Evolutionary conservation across 352 stramenopile genomes (phyloP).

Genomic region (Phytopythium mirpurense): DNA sequence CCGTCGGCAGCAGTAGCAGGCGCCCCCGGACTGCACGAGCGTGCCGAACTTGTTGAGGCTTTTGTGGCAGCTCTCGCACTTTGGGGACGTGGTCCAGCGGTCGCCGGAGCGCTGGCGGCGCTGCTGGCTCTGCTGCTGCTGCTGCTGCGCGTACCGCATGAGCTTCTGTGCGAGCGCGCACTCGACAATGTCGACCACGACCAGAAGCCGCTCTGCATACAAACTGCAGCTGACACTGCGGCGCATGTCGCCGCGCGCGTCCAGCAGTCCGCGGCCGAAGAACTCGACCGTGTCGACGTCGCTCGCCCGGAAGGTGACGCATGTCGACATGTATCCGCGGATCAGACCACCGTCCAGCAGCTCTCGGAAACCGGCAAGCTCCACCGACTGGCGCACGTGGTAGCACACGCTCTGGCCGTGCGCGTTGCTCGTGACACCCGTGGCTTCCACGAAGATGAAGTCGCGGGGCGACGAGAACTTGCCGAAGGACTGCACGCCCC

Average conservation of each 20-base stretch:
- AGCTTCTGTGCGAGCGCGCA: slow-evolving; percentile 36
- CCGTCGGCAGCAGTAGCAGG: slow-evolving; percentile 33
- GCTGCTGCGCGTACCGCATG: slow-evolving; percentile 33
- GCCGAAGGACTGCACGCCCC: slow-evolving; percentile 28
- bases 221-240: slow-evolving; percentile 22
- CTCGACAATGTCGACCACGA: slow-evolving; percentile 27
- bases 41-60: slow-evolving; percentile 32
- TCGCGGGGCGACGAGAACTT: slow-evolving; percentile 34
- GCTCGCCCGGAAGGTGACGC: slow-evolving; percentile 29
- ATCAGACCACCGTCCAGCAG: slow-evolving; percentile 10
- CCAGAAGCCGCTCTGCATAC: slow-evolving; percentile 30
- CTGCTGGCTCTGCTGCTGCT: slow-evolving; percentile 12
- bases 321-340: slow-evolving; percentile 28
- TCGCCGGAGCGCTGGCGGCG: slow-evolving; percentile 10
- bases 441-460: slow-evolving; percentile 46
- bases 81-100: slow-evolving; percentile 13
- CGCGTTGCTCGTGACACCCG: slow-evolving; percentile 26
- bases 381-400: slow-evolving; percentile 27
- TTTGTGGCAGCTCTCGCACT: slow-evolving; percentile 28
- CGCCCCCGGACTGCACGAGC: slow-evolving; percentile 20
- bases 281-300: slow-evolving; percentile 24
- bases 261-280: slow-evolving; percentile 34
- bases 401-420: slow-evolving; percentile 26
- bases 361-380: slow-evolving; percentile 19
- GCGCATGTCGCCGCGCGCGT: slow-evolving; percentile 28